These are phyloP conservation scores for Beauveria medogensis DNA, from an alignment of 2,329 filamentous ascomycete genomes.

Conservation along the genomic window DNA sequence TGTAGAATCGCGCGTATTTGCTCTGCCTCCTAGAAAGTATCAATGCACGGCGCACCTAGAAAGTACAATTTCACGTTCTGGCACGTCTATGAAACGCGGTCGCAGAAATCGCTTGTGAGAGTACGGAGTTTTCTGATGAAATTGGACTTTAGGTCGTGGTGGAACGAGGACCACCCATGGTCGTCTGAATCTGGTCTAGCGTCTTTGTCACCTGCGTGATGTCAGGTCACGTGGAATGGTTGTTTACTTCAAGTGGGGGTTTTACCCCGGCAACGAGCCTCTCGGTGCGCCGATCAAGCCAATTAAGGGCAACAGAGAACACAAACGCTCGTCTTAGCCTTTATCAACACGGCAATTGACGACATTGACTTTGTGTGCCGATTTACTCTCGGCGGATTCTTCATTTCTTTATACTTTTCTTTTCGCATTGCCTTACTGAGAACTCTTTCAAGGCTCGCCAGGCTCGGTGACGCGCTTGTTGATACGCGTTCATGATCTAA, in stretches of 20 bases:
- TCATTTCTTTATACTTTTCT: slow-evolving; percentile 15
- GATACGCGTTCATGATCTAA: slow-evolving; percentile 17
- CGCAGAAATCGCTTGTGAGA: background rate
- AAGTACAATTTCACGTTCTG: background rate
- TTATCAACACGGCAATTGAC: slow-evolving; percentile 4
- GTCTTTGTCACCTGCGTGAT: background rate
- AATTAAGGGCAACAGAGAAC: background rate
- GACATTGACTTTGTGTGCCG: background rate
- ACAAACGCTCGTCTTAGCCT: background rate
- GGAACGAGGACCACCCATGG: background rate
- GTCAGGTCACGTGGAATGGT: slow-evolving; percentile 16
- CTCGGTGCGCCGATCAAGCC: background rate
- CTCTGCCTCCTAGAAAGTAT: background rate
- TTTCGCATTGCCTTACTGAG: slow-evolving; percentile 10
- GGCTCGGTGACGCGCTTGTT: slow-evolving; percentile 16
- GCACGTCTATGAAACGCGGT: background rate
- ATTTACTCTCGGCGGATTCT: background rate
- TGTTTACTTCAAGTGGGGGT: slow-evolving; percentile 23
- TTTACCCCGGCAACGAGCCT: slow-evolving; percentile 21
- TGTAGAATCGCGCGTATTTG: background rate
- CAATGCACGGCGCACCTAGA: background rate
- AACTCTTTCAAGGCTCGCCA: background rate
- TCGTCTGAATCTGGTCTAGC: slow-evolving; percentile 1
- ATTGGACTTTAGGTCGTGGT: slow-evolving; percentile 1
- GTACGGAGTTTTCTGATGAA: background rate